Percentiles rank a stretch among this genome's conserved stretches.
These are phyloP conservation scores for Trichoderma virens DNA, from an alignment of 495 filamentous ascomycete genomes.

Conservation along the genomic window DNA sequence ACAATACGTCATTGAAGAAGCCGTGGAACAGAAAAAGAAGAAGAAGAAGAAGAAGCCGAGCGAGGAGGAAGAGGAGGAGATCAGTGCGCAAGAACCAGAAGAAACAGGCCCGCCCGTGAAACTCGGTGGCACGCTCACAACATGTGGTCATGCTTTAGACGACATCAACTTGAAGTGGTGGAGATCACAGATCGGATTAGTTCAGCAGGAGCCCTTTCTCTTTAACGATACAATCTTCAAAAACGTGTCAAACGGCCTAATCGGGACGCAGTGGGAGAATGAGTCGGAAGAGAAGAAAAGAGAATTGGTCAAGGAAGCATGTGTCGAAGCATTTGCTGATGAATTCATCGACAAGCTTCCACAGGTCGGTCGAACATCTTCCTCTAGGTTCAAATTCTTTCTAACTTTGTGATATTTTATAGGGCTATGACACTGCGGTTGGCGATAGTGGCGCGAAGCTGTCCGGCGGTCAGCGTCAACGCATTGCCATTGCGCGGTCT, in stretches of 20 bases:
- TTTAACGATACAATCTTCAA: slow-evolving; percentile 65
- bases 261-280: slow-evolving; percentile 49
- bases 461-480: slow-evolving; percentile 52
- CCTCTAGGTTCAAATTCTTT: no score
- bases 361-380: slow-evolving; percentile 20
- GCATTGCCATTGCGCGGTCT: slow-evolving; percentile 65
- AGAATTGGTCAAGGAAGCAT: slow-evolving; percentile 49
- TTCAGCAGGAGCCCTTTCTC: slow-evolving; percentile 66
- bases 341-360: slow-evolving; percentile 54
- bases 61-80: slow-evolving; percentile 20
- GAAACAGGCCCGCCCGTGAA: slow-evolving; percentile 33
- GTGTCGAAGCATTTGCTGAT: slow-evolving; percentile 49
- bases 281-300: slow-evolving; percentile 44
- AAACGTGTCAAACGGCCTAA: slow-evolving; percentile 54
- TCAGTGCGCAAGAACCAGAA: slow-evolving; percentile 22
- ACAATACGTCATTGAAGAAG: slow-evolving; percentile 40
- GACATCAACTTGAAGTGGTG: slow-evolving; percentile 57
- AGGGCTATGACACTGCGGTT: slow-evolving; percentile 48
- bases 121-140: slow-evolving; percentile 41
- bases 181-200: slow-evolving; percentile 58
- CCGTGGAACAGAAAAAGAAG: slow-evolving; percentile 35
- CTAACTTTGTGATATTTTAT: neutral
- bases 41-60: slow-evolving; percentile 31
- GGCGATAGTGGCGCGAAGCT: slow-evolving; percentile 44
- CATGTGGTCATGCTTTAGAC: slow-evolving; percentile 47